Base-by-base conservation (phyloP, 2,329 filamentous ascomycete genomes). In the Talaromyces sp. region DNA sequence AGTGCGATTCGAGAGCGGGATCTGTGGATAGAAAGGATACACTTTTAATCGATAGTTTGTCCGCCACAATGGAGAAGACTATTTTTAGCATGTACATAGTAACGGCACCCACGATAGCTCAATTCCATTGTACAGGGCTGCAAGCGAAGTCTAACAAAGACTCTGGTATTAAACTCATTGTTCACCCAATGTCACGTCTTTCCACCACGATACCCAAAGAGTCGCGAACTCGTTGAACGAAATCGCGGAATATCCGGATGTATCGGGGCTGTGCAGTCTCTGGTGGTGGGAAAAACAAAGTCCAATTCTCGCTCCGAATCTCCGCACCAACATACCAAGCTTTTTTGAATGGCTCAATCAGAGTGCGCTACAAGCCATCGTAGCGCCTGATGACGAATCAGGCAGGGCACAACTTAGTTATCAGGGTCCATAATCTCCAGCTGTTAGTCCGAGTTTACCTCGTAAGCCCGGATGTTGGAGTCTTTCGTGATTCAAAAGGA, bases 291-390 rank as follows among this genome's bases (percentile, higher is more conserved):
- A 8, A 8, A 19, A 27, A 50, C 6, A 1, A 16, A n/a, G 47
- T 9, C 27, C 48, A 31, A 19, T 35, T 33, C n/a, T 33, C 31
- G 31, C 31, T 54, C 50, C 2, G 39, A 56, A 37, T 22, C 52
- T 22, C 52, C n/a, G 33, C 33, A 22, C 33, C 48, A 52, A 52
- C 48, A 52, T 56, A 56, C 52, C 52, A 56, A 56, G 52, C 52
- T 56, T 56, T 54, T 37, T 56, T 13, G 16, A 35, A 37, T 39
- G 33, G 50, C 27, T 54, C 16, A 35, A 13, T 35, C 33, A 52
- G 50, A 19, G 35, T 35, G 50, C 50, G 31, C n/a, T 31, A 5
- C 11, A 16, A 6, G 9, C 47, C n/a, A 27, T 7, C 22, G 7
- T 11, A n/a, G 45, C 45, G 45, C 45, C 45, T 24, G 48, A 24